phyloP scores from a whole-genome alignment of 768 basidiomycete species.

The Clitopilus hobsonii region DNA sequence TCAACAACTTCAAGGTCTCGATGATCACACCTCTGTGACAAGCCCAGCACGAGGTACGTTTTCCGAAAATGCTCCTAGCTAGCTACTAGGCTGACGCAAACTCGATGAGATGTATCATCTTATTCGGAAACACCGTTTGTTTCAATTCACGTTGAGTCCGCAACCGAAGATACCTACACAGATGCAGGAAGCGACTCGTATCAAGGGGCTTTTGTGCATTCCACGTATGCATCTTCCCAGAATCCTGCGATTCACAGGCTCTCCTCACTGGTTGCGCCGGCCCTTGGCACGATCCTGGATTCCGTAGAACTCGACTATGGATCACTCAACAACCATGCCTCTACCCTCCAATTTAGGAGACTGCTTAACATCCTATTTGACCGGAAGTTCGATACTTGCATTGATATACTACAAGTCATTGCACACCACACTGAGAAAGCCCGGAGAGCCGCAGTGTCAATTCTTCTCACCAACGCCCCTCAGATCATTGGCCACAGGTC shows the following conservation, averaged over 20 bases:
- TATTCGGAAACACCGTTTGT: conserved; percentile 34
- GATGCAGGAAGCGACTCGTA: not conserved
- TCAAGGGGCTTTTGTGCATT: conserved; percentile 23
- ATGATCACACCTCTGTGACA: conserved; percentile 3
- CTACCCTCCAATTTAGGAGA: conserved; percentile 44
- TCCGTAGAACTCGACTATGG: conserved; percentile 36
- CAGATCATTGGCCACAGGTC: conserved; percentile 61
- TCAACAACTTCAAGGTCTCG: conserved; percentile 25
- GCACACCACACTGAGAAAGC: conserved; percentile 60
- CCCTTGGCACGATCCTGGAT: conserved; percentile 61
- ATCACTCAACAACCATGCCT: conserved; percentile 25
- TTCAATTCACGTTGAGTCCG: conserved; percentile 49
- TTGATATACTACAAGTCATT: conserved; percentile 67
- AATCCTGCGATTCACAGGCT: conserved; percentile 50
- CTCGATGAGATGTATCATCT: not conserved
- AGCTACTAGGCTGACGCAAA: not conserved
- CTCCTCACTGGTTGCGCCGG: conserved; percentile 55
- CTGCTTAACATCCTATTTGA: conserved; percentile 50
- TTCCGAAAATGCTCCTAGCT: conserved; percentile 3
- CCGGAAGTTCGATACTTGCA: conserved; percentile 62
- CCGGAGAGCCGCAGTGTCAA: conserved; percentile 47
- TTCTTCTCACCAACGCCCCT: conserved; percentile 65
- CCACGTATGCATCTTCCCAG: conserved; percentile 58
- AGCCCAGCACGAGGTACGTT: conserved; percentile 4
- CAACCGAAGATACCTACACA: not conserved